Conservation (phyloP, 1,284 basidiomycete species). For the Cutaneotrichosporon sp. region DNA sequence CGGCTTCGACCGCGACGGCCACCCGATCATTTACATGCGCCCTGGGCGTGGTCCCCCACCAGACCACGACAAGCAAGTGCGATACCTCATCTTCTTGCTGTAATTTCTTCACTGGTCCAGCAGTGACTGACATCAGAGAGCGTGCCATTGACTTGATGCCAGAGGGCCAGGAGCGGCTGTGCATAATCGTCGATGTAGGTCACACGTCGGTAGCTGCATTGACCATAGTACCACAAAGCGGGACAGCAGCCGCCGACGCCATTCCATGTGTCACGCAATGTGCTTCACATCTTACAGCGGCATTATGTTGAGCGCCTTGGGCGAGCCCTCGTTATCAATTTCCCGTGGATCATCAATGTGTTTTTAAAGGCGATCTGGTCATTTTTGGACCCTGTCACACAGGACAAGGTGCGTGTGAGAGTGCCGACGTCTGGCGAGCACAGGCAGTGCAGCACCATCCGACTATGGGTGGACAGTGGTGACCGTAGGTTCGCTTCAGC, state of each 20-base stretch:
- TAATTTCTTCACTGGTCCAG: slow-evolving; percentile 49
- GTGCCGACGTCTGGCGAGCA: too few relatives aligned
- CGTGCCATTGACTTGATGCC: slow-evolving; percentile 81
- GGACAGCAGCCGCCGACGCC: slow-evolving; percentile 74
- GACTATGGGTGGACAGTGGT: not conserved
- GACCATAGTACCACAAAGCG: slow-evolving; percentile 60
- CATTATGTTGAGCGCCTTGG: slow-evolving; percentile 83
- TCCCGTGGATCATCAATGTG: slow-evolving; percentile 68
- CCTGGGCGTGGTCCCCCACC: slow-evolving; percentile 77
- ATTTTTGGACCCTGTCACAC: slow-evolving; percentile 81
- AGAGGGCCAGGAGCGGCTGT: slow-evolving; percentile 68
- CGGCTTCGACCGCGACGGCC: slow-evolving; percentile 73
- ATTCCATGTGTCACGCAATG: slow-evolving; percentile 68
- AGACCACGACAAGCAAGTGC: slow-evolving; percentile 65
- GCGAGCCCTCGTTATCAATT: slow-evolving; percentile 76
- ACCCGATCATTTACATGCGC: slow-evolving; percentile 77
- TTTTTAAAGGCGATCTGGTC: slow-evolving; percentile 82
- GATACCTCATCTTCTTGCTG: slow-evolving; percentile 78
- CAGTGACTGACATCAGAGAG: slow-evolving; percentile 54
- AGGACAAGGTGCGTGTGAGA: slow-evolving; percentile 64
- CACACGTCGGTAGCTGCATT: not conserved
- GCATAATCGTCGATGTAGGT: slow-evolving; percentile 65
- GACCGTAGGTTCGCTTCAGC: slow-evolving; percentile 73
- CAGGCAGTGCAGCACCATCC: too few relatives aligned
- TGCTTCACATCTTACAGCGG: slow-evolving; percentile 76